A percentile compares a stretch with the other conserved stretches of the same genome.
Evolutionary conservation across 1,284 basidiomycete species (phyloP).

Genomic region (Melampsora occidentalis): DNA sequence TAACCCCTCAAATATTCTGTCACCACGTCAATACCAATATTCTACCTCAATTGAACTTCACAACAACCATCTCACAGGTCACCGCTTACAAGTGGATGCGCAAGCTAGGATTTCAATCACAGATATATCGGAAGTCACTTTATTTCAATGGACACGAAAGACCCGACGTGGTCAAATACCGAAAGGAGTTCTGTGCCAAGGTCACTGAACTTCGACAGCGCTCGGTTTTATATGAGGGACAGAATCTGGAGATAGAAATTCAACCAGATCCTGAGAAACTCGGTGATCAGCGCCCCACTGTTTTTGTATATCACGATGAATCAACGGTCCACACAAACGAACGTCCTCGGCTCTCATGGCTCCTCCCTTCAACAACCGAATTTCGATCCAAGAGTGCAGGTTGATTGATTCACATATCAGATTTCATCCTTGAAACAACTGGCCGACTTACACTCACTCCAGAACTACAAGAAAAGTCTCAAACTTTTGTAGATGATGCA

Average conservation of each 20-base stretch:
- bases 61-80: slow-evolving; percentile 2
- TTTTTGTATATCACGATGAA: slow-evolving; percentile 21
- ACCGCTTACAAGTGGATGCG: slow-evolving; percentile 15
- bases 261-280: slow-evolving; percentile 7
- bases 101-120: slow-evolving; percentile 1
- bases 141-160: slow-evolving; percentile 25
- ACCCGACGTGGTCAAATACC: background rate
- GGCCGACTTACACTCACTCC: background rate
- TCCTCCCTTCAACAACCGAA: background rate
- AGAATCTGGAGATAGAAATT: background rate
- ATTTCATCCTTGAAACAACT: slow-evolving; percentile 19
- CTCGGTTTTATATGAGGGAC: background rate
- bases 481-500: background rate
- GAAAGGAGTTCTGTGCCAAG: slow-evolving; percentile 9
- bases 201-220: background rate
- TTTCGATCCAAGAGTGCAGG: slow-evolving; percentile 21
- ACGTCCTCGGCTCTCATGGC: slow-evolving; percentile 6
- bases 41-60: slow-evolving; percentile 1
- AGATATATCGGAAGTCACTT: slow-evolving; percentile 13
- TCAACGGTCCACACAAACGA: slow-evolving; percentile 26
- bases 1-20: slow-evolving; percentile 9
- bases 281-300: background rate
- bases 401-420: slow-evolving; percentile 15
- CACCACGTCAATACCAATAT: slow-evolving; percentile 3
- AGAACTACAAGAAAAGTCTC: background rate